Conservation (phyloP, 2,329 filamentous ascomycete species). For the Xylaria multiplex region DNA sequence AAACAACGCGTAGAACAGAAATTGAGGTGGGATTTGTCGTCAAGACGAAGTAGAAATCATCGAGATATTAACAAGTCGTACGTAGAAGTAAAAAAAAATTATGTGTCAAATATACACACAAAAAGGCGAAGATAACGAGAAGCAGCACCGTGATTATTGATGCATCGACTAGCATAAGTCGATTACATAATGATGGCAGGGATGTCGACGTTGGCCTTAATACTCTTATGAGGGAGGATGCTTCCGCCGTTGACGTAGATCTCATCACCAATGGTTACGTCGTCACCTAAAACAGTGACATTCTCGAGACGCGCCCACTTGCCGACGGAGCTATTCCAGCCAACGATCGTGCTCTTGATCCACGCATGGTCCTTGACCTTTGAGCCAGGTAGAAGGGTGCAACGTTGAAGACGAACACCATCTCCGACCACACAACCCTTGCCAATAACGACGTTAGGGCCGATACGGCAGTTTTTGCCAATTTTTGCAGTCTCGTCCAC, state of each 20-base stretch:
- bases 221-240: slow-evolving; percentile 96
- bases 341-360: slow-evolving; percentile 98
- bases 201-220: slow-evolving; percentile 95
- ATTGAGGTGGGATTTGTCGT: slow-evolving; percentile 46
- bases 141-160: slow-evolving; percentile 4
- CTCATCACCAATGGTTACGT: slow-evolving; percentile 97
- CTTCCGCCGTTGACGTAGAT: slow-evolving; percentile 98
- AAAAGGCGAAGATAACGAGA: slow-evolving; percentile 24
- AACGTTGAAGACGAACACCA: slow-evolving; percentile 92
- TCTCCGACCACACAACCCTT: slow-evolving; percentile 93
- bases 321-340: slow-evolving; percentile 96
- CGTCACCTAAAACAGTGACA: slow-evolving; percentile 95
- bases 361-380: slow-evolving; percentile 99
- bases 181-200: slow-evolving; percentile 74
- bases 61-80: slow-evolving; percentile 47
- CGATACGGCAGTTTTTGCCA: slow-evolving; percentile 97
- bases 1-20: slow-evolving; percentile 37
- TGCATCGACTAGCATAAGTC: slow-evolving; percentile 6
- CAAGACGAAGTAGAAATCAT: slow-evolving; percentile 34
- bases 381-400: slow-evolving; percentile 85
- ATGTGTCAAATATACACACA: slow-evolving; percentile 42
- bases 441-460: slow-evolving; percentile 95
- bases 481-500: slow-evolving; percentile 95
- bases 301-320: slow-evolving; percentile 98
- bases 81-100: slow-evolving; percentile 26